Conservation (phyloP, 176 grass and related monocot species). For the Oryza brachyantha region DNA sequence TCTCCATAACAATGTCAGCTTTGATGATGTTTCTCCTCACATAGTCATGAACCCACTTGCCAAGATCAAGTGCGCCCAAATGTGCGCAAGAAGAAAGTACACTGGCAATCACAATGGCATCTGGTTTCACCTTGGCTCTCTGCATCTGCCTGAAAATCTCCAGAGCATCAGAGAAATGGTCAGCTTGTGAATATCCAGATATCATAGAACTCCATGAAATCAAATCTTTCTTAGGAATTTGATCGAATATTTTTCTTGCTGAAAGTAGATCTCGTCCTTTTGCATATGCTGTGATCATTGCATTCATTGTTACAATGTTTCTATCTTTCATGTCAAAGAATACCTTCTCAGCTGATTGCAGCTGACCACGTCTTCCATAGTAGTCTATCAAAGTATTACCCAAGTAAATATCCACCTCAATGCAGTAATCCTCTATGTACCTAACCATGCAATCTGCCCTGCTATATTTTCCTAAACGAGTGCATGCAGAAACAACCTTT, state of each 20-base stretch:
- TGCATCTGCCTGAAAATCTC: constrained; percentile 49
- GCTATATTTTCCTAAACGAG: constrained; percentile 45
- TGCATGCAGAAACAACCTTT: constrained; percentile 57
- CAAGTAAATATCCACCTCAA: constrained; percentile 57
- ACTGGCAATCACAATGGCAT: constrained; percentile 36
- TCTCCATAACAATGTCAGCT: constrained; percentile 38
- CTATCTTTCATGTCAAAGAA: constrained; percentile 45
- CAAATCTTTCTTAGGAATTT: constrained; percentile 47
- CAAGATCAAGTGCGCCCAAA: constrained; percentile 43
- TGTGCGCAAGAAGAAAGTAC: constrained; percentile 48
- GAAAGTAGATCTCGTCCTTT: constrained; percentile 43
- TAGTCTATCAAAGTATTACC: constrained; percentile 58
- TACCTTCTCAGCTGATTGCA: constrained; percentile 43
- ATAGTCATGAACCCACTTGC: constrained; percentile 50
- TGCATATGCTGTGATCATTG: constrained; percentile 51
- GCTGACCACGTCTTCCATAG: constrained; percentile 25
- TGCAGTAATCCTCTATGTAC: constrained; percentile 39
- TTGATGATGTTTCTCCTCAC: constrained; percentile 42
- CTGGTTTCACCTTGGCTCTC: constrained; percentile 46
- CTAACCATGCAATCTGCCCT: constrained; percentile 41
- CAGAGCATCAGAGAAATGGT: constrained; percentile 47
- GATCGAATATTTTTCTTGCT: constrained; percentile 45
- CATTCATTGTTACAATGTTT: constrained; percentile 39
- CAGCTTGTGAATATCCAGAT: constrained; percentile 44
- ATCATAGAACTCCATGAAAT: constrained; percentile 65